Conservation (phyloP, 2,329 filamentous ascomycete genomes). For the Aspergillus sojae region DNA sequence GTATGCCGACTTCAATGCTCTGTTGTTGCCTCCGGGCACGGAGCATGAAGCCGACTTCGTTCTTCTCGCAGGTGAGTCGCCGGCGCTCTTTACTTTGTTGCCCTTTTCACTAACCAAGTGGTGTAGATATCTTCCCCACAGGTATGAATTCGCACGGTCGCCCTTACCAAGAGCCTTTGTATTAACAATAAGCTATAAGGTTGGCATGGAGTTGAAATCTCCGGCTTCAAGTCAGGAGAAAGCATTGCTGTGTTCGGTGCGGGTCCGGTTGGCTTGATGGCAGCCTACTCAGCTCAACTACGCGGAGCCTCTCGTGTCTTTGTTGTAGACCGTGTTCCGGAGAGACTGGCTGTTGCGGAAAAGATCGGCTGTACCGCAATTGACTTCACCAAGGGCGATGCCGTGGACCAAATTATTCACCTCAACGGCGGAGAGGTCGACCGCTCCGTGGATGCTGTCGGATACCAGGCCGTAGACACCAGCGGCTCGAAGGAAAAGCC, state of each 20-base stretch:
- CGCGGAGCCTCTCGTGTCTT: conserved; percentile 64
- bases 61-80: conserved; percentile 43
- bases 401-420: conserved; percentile 64
- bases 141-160: conserved; percentile 7
- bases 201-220: conserved; percentile 41
- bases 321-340: conserved; percentile 64
- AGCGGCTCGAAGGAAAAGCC: conserved; percentile 61
- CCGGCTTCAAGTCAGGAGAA: conserved; percentile 63
- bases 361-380: conserved; percentile 65
- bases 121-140: conserved; percentile 26
- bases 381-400: conserved; percentile 58
- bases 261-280: conserved; percentile 67
- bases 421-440: conserved; percentile 64
- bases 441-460: conserved; percentile 66
- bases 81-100: not conserved
- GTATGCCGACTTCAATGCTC: conserved; percentile 68
- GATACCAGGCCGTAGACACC: conserved; percentile 63
- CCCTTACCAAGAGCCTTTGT: not conserved
- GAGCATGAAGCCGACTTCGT: conserved; percentile 60
- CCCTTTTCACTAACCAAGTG: not conserved
- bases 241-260: conserved; percentile 67
- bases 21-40: conserved; percentile 62
- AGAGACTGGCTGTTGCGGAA: conserved; percentile 60
- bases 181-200: conserved; percentile 11
- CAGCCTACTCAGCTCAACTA: conserved; percentile 64